These are phyloP conservation scores for Penicillium crustosum DNA, from an alignment of 2,329 filamentous ascomycete species.

Conservation along the genomic window DNA sequence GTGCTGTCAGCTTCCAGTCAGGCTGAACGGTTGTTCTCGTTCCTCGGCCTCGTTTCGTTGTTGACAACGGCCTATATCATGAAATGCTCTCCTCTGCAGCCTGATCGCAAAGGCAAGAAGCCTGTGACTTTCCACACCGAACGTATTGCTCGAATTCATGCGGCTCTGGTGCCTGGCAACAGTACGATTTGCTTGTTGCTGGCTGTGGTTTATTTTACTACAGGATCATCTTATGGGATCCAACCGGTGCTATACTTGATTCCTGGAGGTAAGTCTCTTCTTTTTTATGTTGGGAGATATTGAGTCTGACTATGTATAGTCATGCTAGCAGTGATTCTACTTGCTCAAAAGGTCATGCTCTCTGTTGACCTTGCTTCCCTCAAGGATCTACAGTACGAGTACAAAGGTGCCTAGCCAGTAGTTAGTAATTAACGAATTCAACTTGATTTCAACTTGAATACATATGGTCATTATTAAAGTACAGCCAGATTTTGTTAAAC, in stretches of 20 bases:
- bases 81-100: slow-evolving; percentile 30
- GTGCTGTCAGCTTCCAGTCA: slow-evolving; percentile 27
- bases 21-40: slow-evolving; percentile 28
- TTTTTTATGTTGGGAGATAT: slow-evolving; percentile 4
- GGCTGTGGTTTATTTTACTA: slow-evolving; percentile 28
- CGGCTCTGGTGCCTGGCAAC: slow-evolving; percentile 31
- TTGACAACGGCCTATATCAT: slow-evolving; percentile 41
- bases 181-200: slow-evolving; percentile 32
- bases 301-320: slow-evolving; percentile 31
- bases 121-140: slow-evolving; percentile 23
- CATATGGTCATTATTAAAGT: slow-evolving; percentile 5
- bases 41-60: slow-evolving; percentile 39
- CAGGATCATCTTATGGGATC: slow-evolving; percentile 18
- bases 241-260: slow-evolving; percentile 36
- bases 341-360: slow-evolving; percentile 37
- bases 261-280: slow-evolving; percentile 37
- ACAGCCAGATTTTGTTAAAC: slow-evolving; percentile 7
- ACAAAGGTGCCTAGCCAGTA: slow-evolving; percentile 40
- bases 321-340: slow-evolving; percentile 33
- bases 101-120: slow-evolving; percentile 33
- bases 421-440: background rate
- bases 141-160: slow-evolving; percentile 19
- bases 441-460: background rate
- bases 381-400: slow-evolving; percentile 42
- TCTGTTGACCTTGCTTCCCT: slow-evolving; percentile 42